Evolutionary conservation across 1,284 basidiomycete species (phyloP).

Genomic region (Cutaneotrichosporon sp.): DNA sequence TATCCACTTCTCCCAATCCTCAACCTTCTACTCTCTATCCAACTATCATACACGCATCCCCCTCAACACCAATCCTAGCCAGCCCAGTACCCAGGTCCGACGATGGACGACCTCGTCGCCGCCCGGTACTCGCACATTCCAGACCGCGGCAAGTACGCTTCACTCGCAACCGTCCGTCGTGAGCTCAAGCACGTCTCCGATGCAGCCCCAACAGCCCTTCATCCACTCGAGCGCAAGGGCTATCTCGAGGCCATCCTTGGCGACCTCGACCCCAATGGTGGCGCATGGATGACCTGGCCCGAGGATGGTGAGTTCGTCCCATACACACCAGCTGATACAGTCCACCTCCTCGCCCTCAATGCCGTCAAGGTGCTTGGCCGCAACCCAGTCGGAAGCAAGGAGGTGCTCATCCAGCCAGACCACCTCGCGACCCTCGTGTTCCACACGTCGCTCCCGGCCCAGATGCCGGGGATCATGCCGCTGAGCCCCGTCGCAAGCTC

Average conservation of each 20-base stretch:
- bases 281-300: constrained; percentile 36
- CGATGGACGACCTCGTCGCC: constrained; percentile 1
- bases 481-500: neutral
- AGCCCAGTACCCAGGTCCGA: too few species aligned
- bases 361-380: constrained; percentile 76
- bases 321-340: constrained; percentile 16
- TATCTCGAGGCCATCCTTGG: constrained; percentile 62
- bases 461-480: neutral
- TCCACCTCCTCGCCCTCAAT: constrained; percentile 59
- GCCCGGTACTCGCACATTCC: constrained; percentile 5
- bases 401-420: constrained; percentile 58
- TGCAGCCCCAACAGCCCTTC: constrained; percentile 55
- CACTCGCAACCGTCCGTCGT: neutral
- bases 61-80: too few species aligned
- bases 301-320: constrained; percentile 33
- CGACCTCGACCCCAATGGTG: constrained; percentile 62
- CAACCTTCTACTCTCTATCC: too few species aligned
- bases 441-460: constrained; percentile 38
- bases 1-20: too few species aligned
- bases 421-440: constrained; percentile 34
- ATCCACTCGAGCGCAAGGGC: constrained; percentile 46
- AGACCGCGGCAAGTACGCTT: neutral
- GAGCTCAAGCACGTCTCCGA: constrained; percentile 18
- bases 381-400: constrained; percentile 65
- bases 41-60: too few species aligned